A percentile compares a stretch with the other conserved stretches of the same genome.
Evolutionary conservation across 768 basidiomycete genomes (phyloP).

Genomic region (Lactifluus volemus): DNA sequence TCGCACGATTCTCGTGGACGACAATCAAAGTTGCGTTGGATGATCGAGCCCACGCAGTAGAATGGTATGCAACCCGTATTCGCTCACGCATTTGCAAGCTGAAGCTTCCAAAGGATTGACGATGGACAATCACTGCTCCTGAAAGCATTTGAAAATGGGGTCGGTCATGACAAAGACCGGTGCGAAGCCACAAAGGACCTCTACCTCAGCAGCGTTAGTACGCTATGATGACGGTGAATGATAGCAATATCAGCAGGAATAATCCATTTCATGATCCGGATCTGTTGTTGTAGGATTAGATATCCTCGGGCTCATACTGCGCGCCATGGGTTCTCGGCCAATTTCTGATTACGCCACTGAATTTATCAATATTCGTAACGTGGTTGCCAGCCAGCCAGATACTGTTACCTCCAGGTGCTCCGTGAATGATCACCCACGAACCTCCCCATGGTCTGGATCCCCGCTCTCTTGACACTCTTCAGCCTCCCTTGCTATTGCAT

Average conservation of each 20-base stretch:
- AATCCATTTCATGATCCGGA: too few relatives aligned
- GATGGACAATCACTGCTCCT: slow-evolving; percentile 71
- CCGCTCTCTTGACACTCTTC: background rate
- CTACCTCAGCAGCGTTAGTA: slow-evolving; percentile 58
- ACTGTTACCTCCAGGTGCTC: background rate
- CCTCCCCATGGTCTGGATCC: background rate
- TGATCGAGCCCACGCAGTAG: slow-evolving; percentile 64
- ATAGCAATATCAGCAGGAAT: too few relatives aligned
- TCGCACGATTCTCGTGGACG: slow-evolving; percentile 93
- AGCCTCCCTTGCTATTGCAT: background rate
- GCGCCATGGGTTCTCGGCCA: too few relatives aligned
- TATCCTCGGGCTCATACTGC: too few relatives aligned
- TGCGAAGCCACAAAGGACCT: slow-evolving; percentile 65
- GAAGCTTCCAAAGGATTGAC: slow-evolving; percentile 54
- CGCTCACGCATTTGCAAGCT: background rate
- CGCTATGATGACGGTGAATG: slow-evolving; percentile 36
- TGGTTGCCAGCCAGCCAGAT: too few relatives aligned
- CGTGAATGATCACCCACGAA: background rate
- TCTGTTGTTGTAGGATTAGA: too few relatives aligned
- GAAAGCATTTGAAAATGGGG: slow-evolving; percentile 63
- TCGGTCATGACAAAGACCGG: slow-evolving; percentile 69
- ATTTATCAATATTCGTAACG: too few relatives aligned
- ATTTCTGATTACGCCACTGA: too few relatives aligned
- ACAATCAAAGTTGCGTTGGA: slow-evolving; percentile 83
- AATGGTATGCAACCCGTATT: slow-evolving; percentile 51